Evolutionary conservation across 768 basidiomycete species (phyloP).

Genomic region (Strobilomyces dryophilus): DNA sequence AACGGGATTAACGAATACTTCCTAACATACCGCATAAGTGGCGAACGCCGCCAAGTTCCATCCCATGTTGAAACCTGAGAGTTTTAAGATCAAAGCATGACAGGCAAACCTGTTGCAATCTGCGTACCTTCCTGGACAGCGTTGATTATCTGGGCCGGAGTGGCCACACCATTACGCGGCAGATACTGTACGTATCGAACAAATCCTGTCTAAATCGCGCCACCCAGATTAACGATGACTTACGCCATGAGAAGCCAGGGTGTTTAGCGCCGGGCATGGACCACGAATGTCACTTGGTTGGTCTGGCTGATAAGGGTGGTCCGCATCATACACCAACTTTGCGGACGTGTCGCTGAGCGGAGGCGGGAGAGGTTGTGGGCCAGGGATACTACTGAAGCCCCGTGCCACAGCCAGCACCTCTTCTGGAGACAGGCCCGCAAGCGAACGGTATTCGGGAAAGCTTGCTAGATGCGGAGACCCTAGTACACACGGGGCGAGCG

Average conservation of each 20-base stretch:
- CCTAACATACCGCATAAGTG: conserved; percentile 17
- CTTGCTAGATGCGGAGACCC: too few species aligned
- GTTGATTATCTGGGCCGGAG: conserved; percentile 21
- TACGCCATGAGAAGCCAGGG: conserved; percentile 26
- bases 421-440: too few species aligned
- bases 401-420: conserved; percentile 1
- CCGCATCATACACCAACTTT: conserved; percentile 18
- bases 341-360: conserved; percentile 21
- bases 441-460: too few species aligned
- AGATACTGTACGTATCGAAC: conserved; percentile 10
- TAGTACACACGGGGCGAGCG: too few species aligned
- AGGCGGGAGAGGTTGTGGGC: conserved; percentile 21
- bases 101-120: neutral
- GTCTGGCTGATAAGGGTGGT: conserved; percentile 14
- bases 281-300: conserved; percentile 23
- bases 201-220: neutral
- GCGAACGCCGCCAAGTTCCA: conserved; percentile 17
- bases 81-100: neutral
- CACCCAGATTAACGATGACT: neutral
- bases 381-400: conserved; percentile 16
- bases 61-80: conserved; percentile 24
- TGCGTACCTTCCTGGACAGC: conserved; percentile 20
- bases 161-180: conserved; percentile 16
- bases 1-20: neutral
- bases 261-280: conserved; percentile 24